phyloP scores from a whole-genome alignment of 192 early-diverging fungal genomes.

The Podochytrium sp. region DNA sequence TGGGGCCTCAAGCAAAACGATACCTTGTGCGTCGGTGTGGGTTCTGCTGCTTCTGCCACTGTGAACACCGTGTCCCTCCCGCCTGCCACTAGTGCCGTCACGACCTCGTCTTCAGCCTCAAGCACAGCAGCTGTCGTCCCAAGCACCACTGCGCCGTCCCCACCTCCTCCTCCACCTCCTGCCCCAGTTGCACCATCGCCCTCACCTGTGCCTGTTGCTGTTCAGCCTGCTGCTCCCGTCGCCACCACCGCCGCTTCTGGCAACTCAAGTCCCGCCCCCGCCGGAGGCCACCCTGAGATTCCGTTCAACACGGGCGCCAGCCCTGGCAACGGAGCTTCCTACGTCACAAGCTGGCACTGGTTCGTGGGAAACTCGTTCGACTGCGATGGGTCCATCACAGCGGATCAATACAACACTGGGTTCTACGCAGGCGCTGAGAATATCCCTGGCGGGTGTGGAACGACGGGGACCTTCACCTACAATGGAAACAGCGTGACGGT shows the following conservation, averaged over 20 bases:
- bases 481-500: slow-evolving; percentile 24
- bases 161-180: not conserved
- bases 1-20: slow-evolving; percentile 24
- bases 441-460: slow-evolving; percentile 8
- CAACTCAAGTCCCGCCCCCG: not conserved
- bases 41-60: not conserved
- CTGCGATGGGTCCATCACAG: slow-evolving; percentile 18
- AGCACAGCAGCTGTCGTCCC: not conserved
- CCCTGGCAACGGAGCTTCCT: not conserved
- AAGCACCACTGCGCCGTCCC: not conserved
- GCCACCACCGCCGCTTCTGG: not conserved
- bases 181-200: not conserved
- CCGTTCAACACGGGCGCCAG: not conserved
- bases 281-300: not conserved
- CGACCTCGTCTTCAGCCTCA: not conserved
- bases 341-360: slow-evolving; percentile 18
- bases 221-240: not conserved
- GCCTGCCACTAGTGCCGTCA: not conserved
- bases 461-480: slow-evolving; percentile 20
- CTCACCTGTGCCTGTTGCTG: not conserved
- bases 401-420: slow-evolving; percentile 21
- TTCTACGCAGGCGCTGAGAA: slow-evolving; percentile 27
- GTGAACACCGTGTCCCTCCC: not conserved
- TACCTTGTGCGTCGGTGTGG: slow-evolving; percentile 19
- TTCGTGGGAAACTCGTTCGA: slow-evolving; percentile 5